phyloP scores from a whole-genome alignment of 1,139 yeast genomes.

The Protomyces inundatus region DNA sequence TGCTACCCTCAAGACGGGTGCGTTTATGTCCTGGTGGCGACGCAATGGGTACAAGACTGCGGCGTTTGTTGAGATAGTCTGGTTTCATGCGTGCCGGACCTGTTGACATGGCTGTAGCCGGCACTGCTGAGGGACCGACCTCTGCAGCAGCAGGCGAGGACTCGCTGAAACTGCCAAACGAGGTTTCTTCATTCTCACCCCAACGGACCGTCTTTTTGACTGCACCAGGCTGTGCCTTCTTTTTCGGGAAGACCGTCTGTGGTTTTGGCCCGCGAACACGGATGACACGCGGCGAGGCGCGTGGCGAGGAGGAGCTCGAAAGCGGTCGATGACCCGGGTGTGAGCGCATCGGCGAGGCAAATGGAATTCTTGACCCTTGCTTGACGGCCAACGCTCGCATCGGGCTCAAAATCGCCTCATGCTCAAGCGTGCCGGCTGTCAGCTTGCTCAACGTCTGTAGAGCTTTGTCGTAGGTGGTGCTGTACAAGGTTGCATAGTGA shows the following conservation, averaged over 20 bases:
- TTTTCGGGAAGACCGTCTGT: conserved; percentile 18
- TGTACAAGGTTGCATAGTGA: conserved; percentile 1
- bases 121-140: not conserved
- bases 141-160: not conserved
- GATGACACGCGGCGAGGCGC: conserved; percentile 13
- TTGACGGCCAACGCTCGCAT: not conserved
- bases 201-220: conserved; percentile 21
- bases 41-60: conserved; percentile 20
- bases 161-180: not conserved
- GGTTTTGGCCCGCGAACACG: conserved; percentile 1
- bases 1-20: not conserved
- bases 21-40: conserved; percentile 17
- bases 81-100: conserved; percentile 1
- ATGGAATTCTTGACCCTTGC: conserved; percentile 5
- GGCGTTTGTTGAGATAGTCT: not conserved
- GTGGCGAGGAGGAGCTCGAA: conserved; percentile 16
- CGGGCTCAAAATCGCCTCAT: not conserved
- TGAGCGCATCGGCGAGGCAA: conserved; percentile 8
- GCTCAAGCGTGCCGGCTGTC: not conserved
- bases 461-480: conserved; percentile 4
- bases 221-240: not conserved
- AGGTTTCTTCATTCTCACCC: conserved; percentile 8
- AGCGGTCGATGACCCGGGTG: not conserved
- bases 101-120: not conserved
- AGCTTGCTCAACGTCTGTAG: not conserved